phyloP scores from a whole-genome alignment of 2,329 filamentous ascomycete genomes.

The Penicillium sp. region DNA sequence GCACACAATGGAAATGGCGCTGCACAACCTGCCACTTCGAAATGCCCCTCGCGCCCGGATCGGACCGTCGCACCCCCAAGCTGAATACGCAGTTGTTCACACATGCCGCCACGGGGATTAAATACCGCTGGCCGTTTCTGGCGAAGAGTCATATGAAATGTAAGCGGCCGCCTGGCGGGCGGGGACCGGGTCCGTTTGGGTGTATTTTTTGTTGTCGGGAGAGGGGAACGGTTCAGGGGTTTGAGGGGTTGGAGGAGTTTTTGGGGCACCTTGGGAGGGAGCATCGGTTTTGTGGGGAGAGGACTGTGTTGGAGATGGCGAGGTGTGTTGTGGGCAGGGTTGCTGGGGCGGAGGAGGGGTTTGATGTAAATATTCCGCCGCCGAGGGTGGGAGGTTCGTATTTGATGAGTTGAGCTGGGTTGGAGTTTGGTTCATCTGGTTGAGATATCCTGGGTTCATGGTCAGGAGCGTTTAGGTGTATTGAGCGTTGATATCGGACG shows the following conservation, averaged over 20 bases:
- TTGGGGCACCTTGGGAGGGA: slow-evolving; percentile 48
- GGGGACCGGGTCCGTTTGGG: slow-evolving; percentile 34
- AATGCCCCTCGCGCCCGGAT: slow-evolving; percentile 29
- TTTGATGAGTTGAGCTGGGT: not conserved
- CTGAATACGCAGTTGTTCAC: slow-evolving; percentile 35
- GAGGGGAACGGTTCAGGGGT: slow-evolving; percentile 36
- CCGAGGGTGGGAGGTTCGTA: not conserved
- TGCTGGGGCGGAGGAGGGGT: slow-evolving; percentile 44
- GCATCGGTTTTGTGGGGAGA: slow-evolving; percentile 32
- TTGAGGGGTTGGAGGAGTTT: slow-evolving; percentile 44
- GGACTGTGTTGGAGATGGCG: slow-evolving; percentile 38
- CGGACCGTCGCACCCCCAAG: slow-evolving; percentile 1
- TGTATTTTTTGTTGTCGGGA: slow-evolving; percentile 52
- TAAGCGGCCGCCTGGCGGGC: slow-evolving; percentile 26
- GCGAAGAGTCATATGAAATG: slow-evolving; percentile 49
- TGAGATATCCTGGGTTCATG: not conserved
- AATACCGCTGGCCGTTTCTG: slow-evolving; percentile 51
- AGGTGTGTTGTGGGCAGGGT: slow-evolving; percentile 46
- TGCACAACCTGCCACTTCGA: slow-evolving; percentile 49
- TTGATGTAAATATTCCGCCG: slow-evolving; percentile 51
- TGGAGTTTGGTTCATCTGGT: not conserved
- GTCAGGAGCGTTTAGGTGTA: not conserved
- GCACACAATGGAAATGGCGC: slow-evolving; percentile 37
- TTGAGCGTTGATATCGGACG: not conserved
- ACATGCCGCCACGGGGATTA: slow-evolving; percentile 36